These are phyloP conservation scores for Theobroma cacao DNA, from an alignment of 345 rosid species.

Conservation along the genomic window DNA sequence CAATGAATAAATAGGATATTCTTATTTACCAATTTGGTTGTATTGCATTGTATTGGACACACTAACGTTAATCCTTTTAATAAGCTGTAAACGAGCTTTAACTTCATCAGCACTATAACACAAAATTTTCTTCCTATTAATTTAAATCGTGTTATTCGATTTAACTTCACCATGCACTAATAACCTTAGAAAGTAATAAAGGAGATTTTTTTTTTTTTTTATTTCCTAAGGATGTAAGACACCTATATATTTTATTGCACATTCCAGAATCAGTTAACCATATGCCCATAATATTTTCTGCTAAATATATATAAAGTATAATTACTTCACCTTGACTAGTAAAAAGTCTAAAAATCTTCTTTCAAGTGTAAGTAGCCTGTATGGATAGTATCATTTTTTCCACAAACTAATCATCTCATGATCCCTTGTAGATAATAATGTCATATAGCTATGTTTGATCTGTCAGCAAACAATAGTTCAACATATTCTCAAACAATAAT, in stretches of 20 bases:
- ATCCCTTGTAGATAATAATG: background rate
- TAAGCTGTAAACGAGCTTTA: background rate
- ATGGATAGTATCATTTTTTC: background rate
- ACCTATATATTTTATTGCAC: background rate
- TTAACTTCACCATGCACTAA: background rate
- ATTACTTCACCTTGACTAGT: background rate
- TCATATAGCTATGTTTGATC: background rate
- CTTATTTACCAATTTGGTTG: background rate
- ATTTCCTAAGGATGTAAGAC: background rate
- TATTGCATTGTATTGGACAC: background rate
- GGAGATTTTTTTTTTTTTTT: background rate
- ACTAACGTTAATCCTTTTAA: background rate
- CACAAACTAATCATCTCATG: background rate
- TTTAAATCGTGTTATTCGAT: background rate
- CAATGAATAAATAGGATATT: background rate
- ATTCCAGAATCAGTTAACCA: background rate
- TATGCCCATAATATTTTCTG: background rate
- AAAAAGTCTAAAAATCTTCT: background rate
- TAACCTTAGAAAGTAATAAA: background rate
- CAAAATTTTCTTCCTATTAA: background rate
- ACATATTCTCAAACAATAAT: background rate
- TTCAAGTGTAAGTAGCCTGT: background rate
- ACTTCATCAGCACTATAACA: background rate
- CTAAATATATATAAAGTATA: background rate
- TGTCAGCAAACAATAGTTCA: background rate